A percentile compares a stretch with the other conserved stretches of the same genome.
Evolutionary conservation across 106 monocot species (phyloP).

Genomic region (Agapanthus africanus): DNA sequence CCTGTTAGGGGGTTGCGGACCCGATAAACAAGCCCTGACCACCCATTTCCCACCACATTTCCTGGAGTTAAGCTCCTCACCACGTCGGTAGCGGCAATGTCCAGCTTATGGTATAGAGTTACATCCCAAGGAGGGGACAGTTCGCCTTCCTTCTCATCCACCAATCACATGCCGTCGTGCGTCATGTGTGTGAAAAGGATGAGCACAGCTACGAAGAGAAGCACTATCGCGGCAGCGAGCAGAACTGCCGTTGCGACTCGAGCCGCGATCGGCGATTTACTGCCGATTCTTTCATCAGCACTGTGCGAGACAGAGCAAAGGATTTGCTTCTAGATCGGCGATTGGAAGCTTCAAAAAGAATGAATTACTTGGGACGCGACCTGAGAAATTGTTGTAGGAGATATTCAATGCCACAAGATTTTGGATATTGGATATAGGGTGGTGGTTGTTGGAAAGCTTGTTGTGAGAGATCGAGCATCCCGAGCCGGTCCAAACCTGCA

Average conservation of each 20-base stretch:
- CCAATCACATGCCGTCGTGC: background rate
- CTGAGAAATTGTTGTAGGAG: slow-evolving; percentile 80
- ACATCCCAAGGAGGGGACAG: slow-evolving; percentile 79
- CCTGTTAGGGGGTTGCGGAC: slow-evolving; percentile 32
- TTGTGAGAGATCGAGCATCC: slow-evolving; percentile 79
- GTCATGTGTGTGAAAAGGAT: slow-evolving; percentile 15
- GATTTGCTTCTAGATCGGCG: slow-evolving; percentile 60
- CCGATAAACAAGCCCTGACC: slow-evolving; percentile 71
- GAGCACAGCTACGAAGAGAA: slow-evolving; percentile 20
- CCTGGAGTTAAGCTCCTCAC: slow-evolving; percentile 33
- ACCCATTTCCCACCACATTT: slow-evolving; percentile 55
- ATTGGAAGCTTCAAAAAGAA: slow-evolving; percentile 80
- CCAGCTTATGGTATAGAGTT: slow-evolving; percentile 81
- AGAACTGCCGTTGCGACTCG: slow-evolving; percentile 39
- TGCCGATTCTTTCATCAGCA: slow-evolving; percentile 12
- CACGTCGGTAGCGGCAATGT: slow-evolving; percentile 50
- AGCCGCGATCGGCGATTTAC: slow-evolving; percentile 16
- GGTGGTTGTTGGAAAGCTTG: slow-evolving; percentile 54
- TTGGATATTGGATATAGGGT: slow-evolving; percentile 41
- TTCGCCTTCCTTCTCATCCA: slow-evolving; percentile 37
- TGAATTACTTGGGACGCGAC: slow-evolving; percentile 36
- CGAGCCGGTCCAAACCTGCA: slow-evolving; percentile 47
- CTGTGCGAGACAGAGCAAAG: slow-evolving; percentile 40
- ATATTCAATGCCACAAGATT: slow-evolving; percentile 79
- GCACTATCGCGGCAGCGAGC: slow-evolving; percentile 30